These are phyloP conservation scores for Penicillium samsonianum DNA, from an alignment of 495 filamentous ascomycete species.

Conservation along the genomic window DNA sequence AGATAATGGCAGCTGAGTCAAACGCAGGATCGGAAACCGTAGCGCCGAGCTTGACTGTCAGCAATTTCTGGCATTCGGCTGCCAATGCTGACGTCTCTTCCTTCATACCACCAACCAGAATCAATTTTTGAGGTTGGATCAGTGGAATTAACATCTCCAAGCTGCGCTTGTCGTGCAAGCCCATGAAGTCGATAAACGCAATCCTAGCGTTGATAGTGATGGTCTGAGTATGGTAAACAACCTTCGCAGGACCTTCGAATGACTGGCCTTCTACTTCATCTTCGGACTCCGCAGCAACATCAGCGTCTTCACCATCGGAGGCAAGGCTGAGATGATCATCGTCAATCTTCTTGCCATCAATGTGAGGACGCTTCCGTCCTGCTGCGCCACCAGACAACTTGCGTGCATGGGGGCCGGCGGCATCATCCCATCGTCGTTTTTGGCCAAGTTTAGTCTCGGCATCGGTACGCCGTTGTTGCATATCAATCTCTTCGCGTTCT, in stretches of 20 bases:
- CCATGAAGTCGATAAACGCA: conserved; percentile 86
- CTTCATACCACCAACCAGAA: conserved; percentile 77
- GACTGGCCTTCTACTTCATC: conserved; percentile 48
- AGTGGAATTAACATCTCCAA: conserved; percentile 93
- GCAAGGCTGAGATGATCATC: conserved; percentile 42
- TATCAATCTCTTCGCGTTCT: conserved; percentile 80
- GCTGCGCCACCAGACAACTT: conserved; percentile 33
- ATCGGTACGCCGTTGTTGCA: conserved; percentile 52
- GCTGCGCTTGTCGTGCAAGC: conserved; percentile 88
- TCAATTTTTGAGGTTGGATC: conserved; percentile 90
- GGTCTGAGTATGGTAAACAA: conserved; percentile 58
- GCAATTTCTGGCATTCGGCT: conserved; percentile 74
- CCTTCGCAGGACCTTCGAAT: conserved; percentile 72
- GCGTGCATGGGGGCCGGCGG: conserved; percentile 43
- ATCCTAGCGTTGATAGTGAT: conserved; percentile 71
- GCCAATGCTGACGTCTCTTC: conserved; percentile 78
- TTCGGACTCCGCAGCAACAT: conserved; percentile 49
- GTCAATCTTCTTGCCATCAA: conserved; percentile 48
- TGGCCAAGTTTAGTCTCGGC: conserved; percentile 73
- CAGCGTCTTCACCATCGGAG: conserved; percentile 47
- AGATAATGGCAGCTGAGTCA: conserved; percentile 60
- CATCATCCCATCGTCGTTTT: conserved; percentile 91
- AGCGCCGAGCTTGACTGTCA: conserved; percentile 55
- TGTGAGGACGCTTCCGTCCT: conserved; percentile 49
- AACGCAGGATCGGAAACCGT: conserved; percentile 34